Evolutionary conservation across 1,139 yeast genomes (phyloP), one percentile per base, ranked within the genome.

Genomic region (Lizanozyma gosingica): DNA sequence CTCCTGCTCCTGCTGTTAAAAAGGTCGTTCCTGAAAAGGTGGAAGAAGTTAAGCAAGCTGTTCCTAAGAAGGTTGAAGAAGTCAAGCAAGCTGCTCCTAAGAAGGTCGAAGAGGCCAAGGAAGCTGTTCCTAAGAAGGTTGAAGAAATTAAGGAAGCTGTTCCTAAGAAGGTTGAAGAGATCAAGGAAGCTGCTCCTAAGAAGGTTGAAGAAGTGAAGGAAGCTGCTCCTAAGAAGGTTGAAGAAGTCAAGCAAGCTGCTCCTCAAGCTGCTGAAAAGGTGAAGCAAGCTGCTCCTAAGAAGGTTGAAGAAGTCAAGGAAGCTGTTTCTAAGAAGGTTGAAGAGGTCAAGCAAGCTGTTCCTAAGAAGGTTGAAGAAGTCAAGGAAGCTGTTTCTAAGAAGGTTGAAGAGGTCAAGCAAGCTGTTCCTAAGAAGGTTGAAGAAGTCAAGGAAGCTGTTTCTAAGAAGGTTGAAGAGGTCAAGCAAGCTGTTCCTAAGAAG

Each of bases 171-270:
- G 38, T 37, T 29, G 47, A 38, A 29, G 16, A 29, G 29, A 39
- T 36, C 17, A 42, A 47, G 11, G 44, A 38, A 18, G 46, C 45
- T 6, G 57, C 52, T 29, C 43, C 42, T 16, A 53, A 54, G 15
- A 58, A 55, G 43, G 54, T 60, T 14, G 49, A 54, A 37, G 62
- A 59, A 43, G 57, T 65, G 15, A 35, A 37, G 44, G 27, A 36
- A 38, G 16, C 34, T 17, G 22, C 37, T 15, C 17, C 43, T 32
- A 14, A 14, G 16, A 35, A 36, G 9, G 40, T 43, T 16, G 43
- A 47, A 34, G 52, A 44, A 36, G 37, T 42, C 37, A 46, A 39
- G 11, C 44, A 47, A 3, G 37, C 11, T 9, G 37, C 14, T 35
- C 18, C 15, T 15, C 36, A 27, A 36, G 17, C 37, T 11, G 37